Conservation (phyloP, 768 basidiomycete species). For the Pisolithus albus region DNA sequence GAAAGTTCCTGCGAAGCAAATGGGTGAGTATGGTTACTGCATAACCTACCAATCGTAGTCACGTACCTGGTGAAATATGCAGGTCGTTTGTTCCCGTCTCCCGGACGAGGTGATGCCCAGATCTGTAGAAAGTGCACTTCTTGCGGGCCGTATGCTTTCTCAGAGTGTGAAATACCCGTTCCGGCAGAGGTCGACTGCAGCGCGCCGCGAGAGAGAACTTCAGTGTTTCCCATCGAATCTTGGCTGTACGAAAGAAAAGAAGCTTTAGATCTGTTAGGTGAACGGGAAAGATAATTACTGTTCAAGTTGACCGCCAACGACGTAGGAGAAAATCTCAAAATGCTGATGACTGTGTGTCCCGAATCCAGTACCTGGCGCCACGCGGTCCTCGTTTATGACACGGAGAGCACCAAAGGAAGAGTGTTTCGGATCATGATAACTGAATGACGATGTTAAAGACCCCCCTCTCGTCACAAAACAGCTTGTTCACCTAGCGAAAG, state of each 20-base stretch:
- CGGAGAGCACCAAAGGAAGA: slow-evolving; percentile 67
- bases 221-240: slow-evolving; percentile 89
- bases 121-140: slow-evolving; percentile 63
- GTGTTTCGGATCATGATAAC: slow-evolving; percentile 56
- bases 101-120: slow-evolving; percentile 48
- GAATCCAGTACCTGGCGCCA: slow-evolving; percentile 69
- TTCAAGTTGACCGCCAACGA: slow-evolving; percentile 71
- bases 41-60: slow-evolving; percentile 2
- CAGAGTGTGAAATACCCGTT: slow-evolving; percentile 84
- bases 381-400: slow-evolving; percentile 93
- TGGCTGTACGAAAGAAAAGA: slow-evolving; percentile 39
- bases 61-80: slow-evolving; percentile 78
- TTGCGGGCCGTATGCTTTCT: slow-evolving; percentile 45
- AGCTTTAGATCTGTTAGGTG: not conserved
- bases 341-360: slow-evolving; percentile 78
- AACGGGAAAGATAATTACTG: slow-evolving; percentile 46
- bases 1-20: slow-evolving; percentile 47
- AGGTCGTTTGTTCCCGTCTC: slow-evolving; percentile 35
- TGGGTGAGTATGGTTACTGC: not conserved
- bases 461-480: slow-evolving; percentile 8
- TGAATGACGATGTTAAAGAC: slow-evolving; percentile 13
- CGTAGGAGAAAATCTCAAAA: slow-evolving; percentile 90
- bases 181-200: slow-evolving; percentile 90
- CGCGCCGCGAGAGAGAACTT: slow-evolving; percentile 83
- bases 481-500: slow-evolving; percentile 54